Evolutionary conservation across 805 yeast species (phyloP), one percentile per base, ranked within the genome.

Genomic region (Wickerhamiella kazuoi): DNA sequence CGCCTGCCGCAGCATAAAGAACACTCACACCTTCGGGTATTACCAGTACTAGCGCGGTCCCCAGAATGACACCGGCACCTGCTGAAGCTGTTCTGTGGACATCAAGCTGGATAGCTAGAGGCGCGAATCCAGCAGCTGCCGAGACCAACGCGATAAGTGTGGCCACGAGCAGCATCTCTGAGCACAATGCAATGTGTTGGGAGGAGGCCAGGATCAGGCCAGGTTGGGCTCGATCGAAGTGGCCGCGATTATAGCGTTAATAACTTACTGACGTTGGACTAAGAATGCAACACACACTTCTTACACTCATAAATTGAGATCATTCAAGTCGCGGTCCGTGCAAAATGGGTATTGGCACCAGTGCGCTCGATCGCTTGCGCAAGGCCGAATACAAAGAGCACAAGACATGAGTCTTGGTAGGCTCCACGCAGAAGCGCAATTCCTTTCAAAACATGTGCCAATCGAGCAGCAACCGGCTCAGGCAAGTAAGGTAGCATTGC

Each of bases 1-100:
- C 24, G 17, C 24, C 35, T 41, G 48, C 42, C 56, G 59, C 33
- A 68, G 46, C 4, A 21, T 34, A 41, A 20, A 46, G 29, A 28
- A 66, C 63, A 44, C 66, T 71, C 16, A 71, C 60, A 3, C 81
- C 82, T 52, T 77, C 84, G 1, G 83, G 83, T 16, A 77, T 64
- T 20, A 77, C 69, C 15, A 77, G 60, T 8, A 68, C 61, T 39
- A 76, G 53, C 1, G 78, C 64, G 0, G 82, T 69, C 4, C 81
- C 74, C 4, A 76, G 57, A 38, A 77, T 60, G 17, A 77, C 57
- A 1, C 83, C 83, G 47, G 68, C 63, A 39, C 79, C 73, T 36
- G 74, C 56, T 11, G 67, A 57, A 2, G 79, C 68, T 4, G 71
- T 52, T 3, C 32, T 13, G n/a, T 28, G 39, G 21, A 31, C 20